Base-by-base conservation (phyloP, 345 rosid species). In the Durio zibethinus region DNA sequence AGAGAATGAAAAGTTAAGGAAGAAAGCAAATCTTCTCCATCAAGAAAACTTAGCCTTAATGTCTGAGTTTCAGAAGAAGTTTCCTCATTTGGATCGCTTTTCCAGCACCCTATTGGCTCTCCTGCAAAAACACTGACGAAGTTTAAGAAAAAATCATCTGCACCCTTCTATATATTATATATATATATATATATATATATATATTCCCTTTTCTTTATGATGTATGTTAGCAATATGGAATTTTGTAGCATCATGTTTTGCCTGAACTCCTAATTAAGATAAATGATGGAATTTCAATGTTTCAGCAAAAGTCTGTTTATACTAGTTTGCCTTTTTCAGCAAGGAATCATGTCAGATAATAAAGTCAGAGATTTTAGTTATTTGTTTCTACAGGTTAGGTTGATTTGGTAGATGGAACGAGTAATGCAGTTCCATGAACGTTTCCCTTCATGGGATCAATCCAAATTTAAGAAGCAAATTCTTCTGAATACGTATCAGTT, bases 1-100 rank as follows among this genome's bases (percentile, higher is more conserved):
- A 77, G 92, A 86, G 85, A 91, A 91, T 20, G 85, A 87, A 81
- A 88, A 84, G 86, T 78, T 88, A 45, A 84, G 91, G 83, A 82
- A 82, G 86, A 84, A 82, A 80, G 92, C 91, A 56, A 27, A 45
- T 60, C 83, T 88, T 78, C 91, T 90, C 1, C 86, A 84, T 68
- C 88, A 79, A 80, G 93, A 90, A 84, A 91, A 89, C 79, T 48
- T 85, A 64, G 87, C 83, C 42, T 81, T 91, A 54, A 71, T 85
- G 79, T 69, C 84, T 33, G 85, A 91, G 80, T 45, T 86, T 57
- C 90, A 81, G 70, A 83, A 78, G 74, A 86, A 88, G 74, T 83
- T 85, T 69, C 82, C 85, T 35, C 78, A 75, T 48, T 78, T 77
- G 74, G 81, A 75, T 82, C 75, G 69, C 45, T 72, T 72, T 79